Evolutionary conservation across 345 rosid genomes (phyloP).

Genomic region (Noccaea caerulescens): DNA sequence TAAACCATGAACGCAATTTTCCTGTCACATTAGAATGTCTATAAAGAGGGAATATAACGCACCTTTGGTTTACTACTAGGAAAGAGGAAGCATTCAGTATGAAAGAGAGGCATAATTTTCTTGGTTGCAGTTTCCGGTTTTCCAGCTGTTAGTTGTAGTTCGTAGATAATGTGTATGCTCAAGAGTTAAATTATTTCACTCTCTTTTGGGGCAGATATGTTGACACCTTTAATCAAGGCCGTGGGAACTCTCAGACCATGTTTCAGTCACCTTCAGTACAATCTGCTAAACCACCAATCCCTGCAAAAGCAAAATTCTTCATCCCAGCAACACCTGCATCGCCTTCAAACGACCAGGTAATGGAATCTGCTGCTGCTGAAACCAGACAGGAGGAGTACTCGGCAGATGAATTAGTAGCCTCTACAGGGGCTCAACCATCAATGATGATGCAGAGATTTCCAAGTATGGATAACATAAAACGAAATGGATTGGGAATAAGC

Average conservation of each 20-base stretch:
- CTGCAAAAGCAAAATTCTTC: slow-evolving; percentile 81
- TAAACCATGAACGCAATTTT: slow-evolving; percentile 1
- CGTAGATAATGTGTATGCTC: background rate
- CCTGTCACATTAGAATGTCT: slow-evolving; percentile 18
- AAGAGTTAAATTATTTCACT: background rate
- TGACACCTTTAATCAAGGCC: slow-evolving; percentile 58
- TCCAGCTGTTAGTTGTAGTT: background rate
- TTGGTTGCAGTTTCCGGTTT: slow-evolving; percentile 6
- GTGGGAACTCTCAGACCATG: slow-evolving; percentile 73
- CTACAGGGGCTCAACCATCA: slow-evolving; percentile 39
- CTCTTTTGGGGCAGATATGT: slow-evolving; percentile 37
- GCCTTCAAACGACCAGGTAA: slow-evolving; percentile 50
- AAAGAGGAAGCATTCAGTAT: slow-evolving; percentile 5
- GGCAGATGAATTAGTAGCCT: slow-evolving; percentile 32
- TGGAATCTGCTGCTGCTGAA: slow-evolving; percentile 59
- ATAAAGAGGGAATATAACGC: slow-evolving; percentile 11
- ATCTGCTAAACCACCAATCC: slow-evolving; percentile 66
- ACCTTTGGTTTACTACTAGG: slow-evolving; percentile 10
- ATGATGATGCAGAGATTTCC: slow-evolving; percentile 65
- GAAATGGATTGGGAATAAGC: slow-evolving; percentile 39
- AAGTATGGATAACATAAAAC: slow-evolving; percentile 66
- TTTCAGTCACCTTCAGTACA: slow-evolving; percentile 73
- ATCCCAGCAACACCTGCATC: slow-evolving; percentile 62
- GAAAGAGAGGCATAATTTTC: background rate
- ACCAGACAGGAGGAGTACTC: slow-evolving; percentile 49